Evolutionary conservation across 2,329 filamentous ascomycete species (phyloP), one percentile per base, ranked within the genome.

Genomic region (Drechslera avenae): DNA sequence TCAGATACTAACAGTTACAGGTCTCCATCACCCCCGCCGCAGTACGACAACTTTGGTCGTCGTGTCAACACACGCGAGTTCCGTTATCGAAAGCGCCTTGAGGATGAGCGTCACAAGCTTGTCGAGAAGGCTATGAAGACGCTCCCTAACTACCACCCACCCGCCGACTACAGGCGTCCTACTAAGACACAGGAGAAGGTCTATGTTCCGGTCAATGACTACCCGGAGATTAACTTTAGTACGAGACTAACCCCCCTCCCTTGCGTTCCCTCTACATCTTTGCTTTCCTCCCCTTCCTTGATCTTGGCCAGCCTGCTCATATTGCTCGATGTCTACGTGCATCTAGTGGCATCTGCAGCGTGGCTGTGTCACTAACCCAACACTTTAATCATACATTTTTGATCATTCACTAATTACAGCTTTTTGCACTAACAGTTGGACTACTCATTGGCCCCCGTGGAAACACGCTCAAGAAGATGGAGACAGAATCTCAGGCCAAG

Each of bases 181-280:
- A 97, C 93, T 76, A 99, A 99, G 89, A 99, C 94, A 74, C 94
- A 99, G 80, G 94, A 99, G 84, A 99, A 99, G 84, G 95, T 99
- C 89, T 99, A 99, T 76, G 94, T 99, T 77, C 94, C 94, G 76
- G 94, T 99, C 81, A 99, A 99, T 86, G 94, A 99, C 79, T 99
- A 99, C 78, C 94, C 94, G 83, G 94, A 99, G 79, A 97, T 99
- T 87, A 99, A 99, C 88, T 99, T 99, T 91, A 99, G 94, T 99
- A 97, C 93, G 93, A 93, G 94, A 92, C 88, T 92, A 96, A 96
- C 96, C 91, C 91, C 75, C 70, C 67, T 68, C 62, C 57, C 62
- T 56, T 52, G 65, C 73, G 71, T 79, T 77, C 80, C 74, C 58
- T 54, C 51, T 56, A 23, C 21, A 23, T 23, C 21, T 8, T 23